These are phyloP conservation scores for Chlorella sp. DNA, from an alignment of 139 green algal genomes.

Conservation along the genomic window DNA sequence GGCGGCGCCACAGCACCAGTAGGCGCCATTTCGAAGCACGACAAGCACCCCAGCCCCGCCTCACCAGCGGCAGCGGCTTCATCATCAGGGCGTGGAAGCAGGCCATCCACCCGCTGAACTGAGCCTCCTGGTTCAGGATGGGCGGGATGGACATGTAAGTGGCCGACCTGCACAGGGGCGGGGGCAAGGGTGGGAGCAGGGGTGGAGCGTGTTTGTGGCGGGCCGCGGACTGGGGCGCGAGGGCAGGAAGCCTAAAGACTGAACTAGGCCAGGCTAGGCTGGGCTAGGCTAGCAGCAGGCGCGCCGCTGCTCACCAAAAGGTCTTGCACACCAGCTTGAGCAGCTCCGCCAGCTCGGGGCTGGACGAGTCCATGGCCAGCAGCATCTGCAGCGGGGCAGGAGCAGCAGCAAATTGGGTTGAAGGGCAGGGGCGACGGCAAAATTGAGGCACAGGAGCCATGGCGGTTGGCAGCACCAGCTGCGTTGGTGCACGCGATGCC, in stretches of 20 bases:
- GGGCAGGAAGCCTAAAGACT: too few relatives aligned
- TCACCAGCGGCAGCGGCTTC: slow-evolving; percentile 75
- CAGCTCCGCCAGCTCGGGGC: slow-evolving; percentile 70
- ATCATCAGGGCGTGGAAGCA: slow-evolving; percentile 76
- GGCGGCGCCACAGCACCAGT: too few relatives aligned
- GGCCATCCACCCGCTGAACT: slow-evolving; percentile 90
- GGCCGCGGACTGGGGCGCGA: neutral
- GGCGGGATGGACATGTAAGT: slow-evolving; percentile 93
- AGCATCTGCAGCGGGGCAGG: slow-evolving; percentile 35
- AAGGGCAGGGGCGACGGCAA: neutral
- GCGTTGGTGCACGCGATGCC: too few relatives aligned
- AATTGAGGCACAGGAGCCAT: neutral
- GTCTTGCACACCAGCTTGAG: slow-evolving; percentile 89
- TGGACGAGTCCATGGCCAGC: slow-evolving; percentile 13
- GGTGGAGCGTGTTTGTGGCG: neutral
- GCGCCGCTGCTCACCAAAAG: slow-evolving; percentile 75
- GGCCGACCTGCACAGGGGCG: slow-evolving; percentile 37
- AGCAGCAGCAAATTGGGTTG: neutral
- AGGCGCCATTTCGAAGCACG: too few relatives aligned
- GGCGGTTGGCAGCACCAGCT: too few relatives aligned
- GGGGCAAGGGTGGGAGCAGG: neutral
- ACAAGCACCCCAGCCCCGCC: neutral
- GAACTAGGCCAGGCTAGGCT: too few relatives aligned
- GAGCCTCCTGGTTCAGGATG: slow-evolving; percentile 69
- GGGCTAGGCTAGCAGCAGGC: too few relatives aligned